Conservation (phyloP, 495 filamentous ascomycete species). For the Tuber indicum region DNA sequence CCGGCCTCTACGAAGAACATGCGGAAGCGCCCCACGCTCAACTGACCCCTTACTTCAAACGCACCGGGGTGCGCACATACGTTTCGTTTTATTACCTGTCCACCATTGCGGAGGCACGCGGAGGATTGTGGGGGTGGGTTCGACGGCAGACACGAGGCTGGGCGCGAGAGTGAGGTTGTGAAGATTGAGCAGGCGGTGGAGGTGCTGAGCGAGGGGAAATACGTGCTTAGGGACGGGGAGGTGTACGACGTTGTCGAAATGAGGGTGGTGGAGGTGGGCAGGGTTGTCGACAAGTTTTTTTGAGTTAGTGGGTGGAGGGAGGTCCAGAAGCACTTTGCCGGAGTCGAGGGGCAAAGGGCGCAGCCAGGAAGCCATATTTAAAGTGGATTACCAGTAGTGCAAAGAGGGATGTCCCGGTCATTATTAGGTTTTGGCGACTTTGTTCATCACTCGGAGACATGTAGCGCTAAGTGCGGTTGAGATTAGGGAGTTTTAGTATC, state of each 20-base stretch:
- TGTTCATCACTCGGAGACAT: background rate
- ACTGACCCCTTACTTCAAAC: constrained; percentile 7
- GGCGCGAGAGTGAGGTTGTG: constrained; percentile 29
- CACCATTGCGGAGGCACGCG: constrained; percentile 14
- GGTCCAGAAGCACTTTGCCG: background rate
- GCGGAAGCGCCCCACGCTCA: constrained; percentile 37
- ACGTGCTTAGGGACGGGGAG: background rate
- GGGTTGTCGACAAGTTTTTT: background rate
- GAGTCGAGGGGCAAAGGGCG: background rate
- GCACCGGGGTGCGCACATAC: constrained; percentile 18
- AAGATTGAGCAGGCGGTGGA: constrained; percentile 22
- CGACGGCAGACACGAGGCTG: constrained; percentile 28
- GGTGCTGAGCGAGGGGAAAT: constrained; percentile 22
- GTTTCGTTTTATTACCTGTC: constrained; percentile 27
- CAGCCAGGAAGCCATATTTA: background rate
- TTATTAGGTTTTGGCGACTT: background rate
- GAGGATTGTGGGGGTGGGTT: constrained; percentile 28
- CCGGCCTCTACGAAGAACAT: constrained; percentile 5
- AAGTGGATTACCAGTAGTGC: too few species aligned
- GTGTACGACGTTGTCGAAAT: background rate
- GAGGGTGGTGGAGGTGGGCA: background rate
- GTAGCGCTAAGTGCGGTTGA: background rate
- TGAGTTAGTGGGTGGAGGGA: background rate
- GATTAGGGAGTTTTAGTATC: background rate
- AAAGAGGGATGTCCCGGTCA: background rate